phyloP scores from a whole-genome alignment of 352 stramenopile species.

The Phytophthora gonapodyides region DNA sequence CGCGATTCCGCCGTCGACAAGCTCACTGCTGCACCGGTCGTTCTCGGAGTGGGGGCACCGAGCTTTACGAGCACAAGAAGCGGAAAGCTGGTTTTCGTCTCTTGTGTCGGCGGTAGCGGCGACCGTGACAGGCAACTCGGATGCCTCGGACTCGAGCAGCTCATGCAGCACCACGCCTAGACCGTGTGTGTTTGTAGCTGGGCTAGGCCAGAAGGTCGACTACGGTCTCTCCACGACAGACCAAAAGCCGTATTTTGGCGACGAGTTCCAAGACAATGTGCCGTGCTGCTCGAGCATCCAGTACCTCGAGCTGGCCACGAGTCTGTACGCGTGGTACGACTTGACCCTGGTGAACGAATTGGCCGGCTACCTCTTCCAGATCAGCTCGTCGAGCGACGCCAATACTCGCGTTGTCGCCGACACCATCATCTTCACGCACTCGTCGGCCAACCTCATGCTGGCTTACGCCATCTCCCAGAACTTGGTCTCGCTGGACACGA shows the following conservation, averaged over 20 bases:
- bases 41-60: constrained; percentile 18
- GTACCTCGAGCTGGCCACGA: constrained; percentile 50
- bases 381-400: constrained; percentile 35
- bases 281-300: constrained; percentile 60
- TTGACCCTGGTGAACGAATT: constrained; percentile 34
- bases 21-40: constrained; percentile 9
- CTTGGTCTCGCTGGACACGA: constrained; percentile 29
- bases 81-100: constrained; percentile 20
- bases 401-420: constrained; percentile 39
- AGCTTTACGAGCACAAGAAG: constrained; percentile 17
- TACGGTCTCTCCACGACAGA: constrained; percentile 27
- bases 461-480: constrained; percentile 38
- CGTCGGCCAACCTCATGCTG: constrained; percentile 56
- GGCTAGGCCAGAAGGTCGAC: constrained; percentile 38
- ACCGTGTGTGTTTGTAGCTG: constrained; percentile 58
- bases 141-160: constrained; percentile 29
- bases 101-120: constrained; percentile 9
- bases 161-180: constrained; percentile 38
- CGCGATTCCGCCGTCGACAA: background rate
- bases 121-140: constrained; percentile 1
- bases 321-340: constrained; percentile 49
- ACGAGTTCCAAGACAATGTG: constrained; percentile 45
- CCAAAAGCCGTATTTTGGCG: constrained; percentile 42
- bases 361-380: constrained; percentile 32
- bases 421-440: constrained; percentile 62